Evolutionary conservation across 768 basidiomycete genomes (phyloP), one percentile per base, ranked within the genome.

Genomic region (Suillus plorans): DNA sequence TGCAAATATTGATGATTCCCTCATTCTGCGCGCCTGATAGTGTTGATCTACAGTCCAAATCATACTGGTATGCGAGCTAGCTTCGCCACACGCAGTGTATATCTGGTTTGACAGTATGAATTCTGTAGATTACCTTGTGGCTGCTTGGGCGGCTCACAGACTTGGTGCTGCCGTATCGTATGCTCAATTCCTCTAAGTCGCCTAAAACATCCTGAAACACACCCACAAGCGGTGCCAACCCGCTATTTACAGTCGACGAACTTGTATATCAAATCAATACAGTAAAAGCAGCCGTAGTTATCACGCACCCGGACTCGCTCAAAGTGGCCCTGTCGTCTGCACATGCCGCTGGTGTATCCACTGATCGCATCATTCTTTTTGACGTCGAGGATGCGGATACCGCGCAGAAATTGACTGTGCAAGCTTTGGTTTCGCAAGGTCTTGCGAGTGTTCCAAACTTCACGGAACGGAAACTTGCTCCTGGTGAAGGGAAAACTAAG

Each of bases 401-500:
- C 18, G 64, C 42, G 10, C 58, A 70, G n/a, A 73, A 72, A 25
- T 67, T 70, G 13, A 83, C 82, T 0, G 72, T 90, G 5, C 77
- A 85, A 28, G 72, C 74, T 31, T 68, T 91, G 28, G 75, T 90
- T 18, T 67, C 79, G 53, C 76, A 81, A 39, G 89, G 89, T 4
- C 73, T 84, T 4, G 70, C 73, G 4, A 71, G 72, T 47, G 71
- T 74, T 2, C 67, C 74, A 2, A 61, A 71, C 13, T 89, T 84
- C 65, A 75, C 74, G 7, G 89, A 91, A 72, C 78, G 82, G 37
- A 80, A 68, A 44, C 74, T 92, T 52, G 72, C 66, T 3, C 80
- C 81, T 0, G 87, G 88, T 1, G 90, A 92, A 75, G 89, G 79
- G 18, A 89, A 80, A 74, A 87, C 82, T 16, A 91, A 89, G 71